Base-by-base conservation (phyloP, 305 asterid species). In the Petunia hybrid region DNA sequence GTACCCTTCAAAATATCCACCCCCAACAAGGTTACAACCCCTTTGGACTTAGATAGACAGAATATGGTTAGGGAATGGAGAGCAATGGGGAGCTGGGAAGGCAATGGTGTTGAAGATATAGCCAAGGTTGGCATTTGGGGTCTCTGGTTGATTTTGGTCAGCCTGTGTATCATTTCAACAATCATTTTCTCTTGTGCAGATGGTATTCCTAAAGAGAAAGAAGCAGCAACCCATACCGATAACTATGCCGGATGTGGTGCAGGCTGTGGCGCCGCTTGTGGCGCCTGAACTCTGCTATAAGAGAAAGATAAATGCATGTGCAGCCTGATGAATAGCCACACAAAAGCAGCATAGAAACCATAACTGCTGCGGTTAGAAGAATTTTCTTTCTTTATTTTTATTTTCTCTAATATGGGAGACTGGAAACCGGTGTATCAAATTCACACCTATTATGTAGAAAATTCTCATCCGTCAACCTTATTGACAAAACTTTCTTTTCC, bases 221-320 rank as follows among this genome's bases (percentile, higher is more conserved):
- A 60, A 7, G 46, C 85, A 3, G 40, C 70, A 16, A 39, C 83
- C 39, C 77, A 80, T 40, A 79, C 12, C 6, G 76, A 80, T 13
- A 78, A 51, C 65, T 46, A 80, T 36, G 61, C 85, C 0, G 81
- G 78, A 8, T 83, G 87, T 56, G 85, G 85, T n/a, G 84, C 79
- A 13, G 86, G 62, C 1, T 87, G 90, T 14, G 83, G 85, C 2
- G 78, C 81, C 8, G 85, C 39, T 4, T 87, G 90, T 70, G 90
- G 90, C 36, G 88, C 80, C 12, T 87, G 81, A 85, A 59, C n/a
- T 42, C 31, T 22, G 1, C 31, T 22, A 22, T 0, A 22, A 0
- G 31, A 22, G 31, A 22, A 22, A 22, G 31, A 22, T 22, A 22
- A 62, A 5, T 8, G 38, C 63, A 22, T 36, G 6, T 38, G 40